A percentile compares a stretch with the other conserved stretches of the same genome.
These are phyloP conservation scores for Cutaneotrichosporon cavernicola DNA, from an alignment of 1,284 basidiomycete genomes.

Conservation along the genomic window DNA sequence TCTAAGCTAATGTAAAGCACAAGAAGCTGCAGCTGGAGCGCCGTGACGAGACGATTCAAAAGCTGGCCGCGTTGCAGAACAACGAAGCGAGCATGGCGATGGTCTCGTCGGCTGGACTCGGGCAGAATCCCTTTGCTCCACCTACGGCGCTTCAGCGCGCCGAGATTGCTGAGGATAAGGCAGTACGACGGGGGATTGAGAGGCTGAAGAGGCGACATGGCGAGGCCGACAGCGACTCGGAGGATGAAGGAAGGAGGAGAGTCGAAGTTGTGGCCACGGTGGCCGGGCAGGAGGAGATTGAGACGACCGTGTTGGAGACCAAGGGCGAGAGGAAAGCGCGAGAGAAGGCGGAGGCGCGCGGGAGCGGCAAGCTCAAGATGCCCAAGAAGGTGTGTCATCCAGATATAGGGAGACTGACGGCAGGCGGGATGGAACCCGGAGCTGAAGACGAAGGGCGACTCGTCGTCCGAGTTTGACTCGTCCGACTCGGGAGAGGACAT, in stretches of 20 bases:
- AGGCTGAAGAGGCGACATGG: conserved; percentile 58
- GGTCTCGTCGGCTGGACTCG: conserved; percentile 39
- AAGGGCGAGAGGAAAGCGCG: conserved; percentile 31
- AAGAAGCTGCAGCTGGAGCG: conserved; percentile 53
- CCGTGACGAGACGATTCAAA: conserved; percentile 44
- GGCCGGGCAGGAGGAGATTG: conserved; percentile 54
- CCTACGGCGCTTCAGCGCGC: conserved; percentile 60
- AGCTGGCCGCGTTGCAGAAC: conserved; percentile 39
- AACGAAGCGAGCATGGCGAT: conserved; percentile 36
- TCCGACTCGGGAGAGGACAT: conserved; percentile 49
- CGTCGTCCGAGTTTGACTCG: conserved; percentile 51
- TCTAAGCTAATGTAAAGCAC: conserved; percentile 29
- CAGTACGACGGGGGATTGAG: conserved; percentile 66
- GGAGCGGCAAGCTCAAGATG: conserved; percentile 27
- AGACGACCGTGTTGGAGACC: conserved; percentile 50
- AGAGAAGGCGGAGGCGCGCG: conserved; percentile 26
- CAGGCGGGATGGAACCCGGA: conserved; percentile 49
- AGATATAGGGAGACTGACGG: neutral
- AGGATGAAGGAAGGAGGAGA: conserved; percentile 61
- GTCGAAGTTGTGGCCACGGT: conserved; percentile 64
- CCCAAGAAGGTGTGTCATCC: conserved; percentile 39
- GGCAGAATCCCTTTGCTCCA: conserved; percentile 49
- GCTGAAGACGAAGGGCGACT: conserved; percentile 27
- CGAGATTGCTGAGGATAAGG: conserved; percentile 72
- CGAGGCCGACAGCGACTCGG: conserved; percentile 57